A percentile compares a stretch with the other conserved stretches of the same genome.
Evolutionary conservation across 139 green algal species (phyloP).

Genomic region (Chlamydomonas asymmetrica): DNA sequence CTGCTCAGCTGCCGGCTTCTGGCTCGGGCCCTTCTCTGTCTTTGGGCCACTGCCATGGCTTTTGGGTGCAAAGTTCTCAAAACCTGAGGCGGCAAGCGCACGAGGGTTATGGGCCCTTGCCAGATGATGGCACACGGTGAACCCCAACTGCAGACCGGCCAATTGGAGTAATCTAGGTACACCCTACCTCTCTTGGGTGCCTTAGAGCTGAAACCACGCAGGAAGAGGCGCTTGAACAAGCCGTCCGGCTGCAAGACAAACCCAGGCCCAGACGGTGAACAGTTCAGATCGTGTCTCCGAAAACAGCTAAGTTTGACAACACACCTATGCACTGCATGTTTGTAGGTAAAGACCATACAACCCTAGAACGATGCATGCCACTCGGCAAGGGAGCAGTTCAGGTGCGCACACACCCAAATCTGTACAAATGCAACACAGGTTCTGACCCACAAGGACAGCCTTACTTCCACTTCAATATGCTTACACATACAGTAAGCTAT

Average conservation of each 20-base stretch:
- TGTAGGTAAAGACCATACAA: not conserved
- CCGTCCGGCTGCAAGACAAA: constrained; percentile 11
- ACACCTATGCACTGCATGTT: not conserved
- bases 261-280: not conserved
- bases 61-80: constrained; percentile 57
- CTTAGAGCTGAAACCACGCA: constrained; percentile 18
- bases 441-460: not conserved
- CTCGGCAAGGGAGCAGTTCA: not conserved
- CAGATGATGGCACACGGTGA: not conserved
- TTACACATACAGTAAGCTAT: too few relatives aligned
- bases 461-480: too few relatives aligned
- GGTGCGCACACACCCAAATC: not conserved
- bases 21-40: not conserved
- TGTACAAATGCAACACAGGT: not conserved
- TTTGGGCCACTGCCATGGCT: constrained; percentile 17
- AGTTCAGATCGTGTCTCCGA: not conserved
- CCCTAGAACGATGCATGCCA: not conserved
- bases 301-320: not conserved
- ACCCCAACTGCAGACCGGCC: not conserved
- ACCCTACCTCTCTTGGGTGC: constrained; percentile 16
- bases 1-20: not conserved
- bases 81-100: constrained; percentile 32
- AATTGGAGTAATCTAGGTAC: too few relatives aligned
- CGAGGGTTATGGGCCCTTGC: not conserved
- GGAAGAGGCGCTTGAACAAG: constrained; percentile 13